These are phyloP conservation scores for Quillaja saponaria DNA, from an alignment of 306 rosid genomes.

Conservation along the genomic window DNA sequence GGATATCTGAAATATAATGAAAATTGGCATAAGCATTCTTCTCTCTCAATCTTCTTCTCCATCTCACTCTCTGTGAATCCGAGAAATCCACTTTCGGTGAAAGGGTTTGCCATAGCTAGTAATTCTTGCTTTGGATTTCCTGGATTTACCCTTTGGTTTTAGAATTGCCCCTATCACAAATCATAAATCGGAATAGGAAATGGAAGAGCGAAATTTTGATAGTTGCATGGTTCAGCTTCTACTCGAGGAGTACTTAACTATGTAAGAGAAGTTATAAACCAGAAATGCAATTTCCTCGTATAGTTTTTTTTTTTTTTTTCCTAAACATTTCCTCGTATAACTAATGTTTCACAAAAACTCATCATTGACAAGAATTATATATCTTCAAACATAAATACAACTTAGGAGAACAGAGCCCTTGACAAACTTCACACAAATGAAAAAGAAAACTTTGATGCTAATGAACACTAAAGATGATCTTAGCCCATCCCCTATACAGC, in stretches of 20 bases:
- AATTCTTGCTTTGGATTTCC: too few species aligned
- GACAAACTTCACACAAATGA: conserved; percentile 20
- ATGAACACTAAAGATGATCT: conserved; percentile 11
- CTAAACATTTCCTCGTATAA: too few species aligned
- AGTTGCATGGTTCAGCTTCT: not conserved
- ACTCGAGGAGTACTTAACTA: not conserved
- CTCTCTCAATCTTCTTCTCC: too few species aligned
- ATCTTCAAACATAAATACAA: conserved; percentile 1
- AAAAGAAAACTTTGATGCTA: conserved; percentile 24
- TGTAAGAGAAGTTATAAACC: not conserved
- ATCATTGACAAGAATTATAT: conserved; percentile 28
- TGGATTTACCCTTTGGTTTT: too few species aligned
- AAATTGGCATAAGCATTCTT: too few species aligned
- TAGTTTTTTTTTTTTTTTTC: not conserved
- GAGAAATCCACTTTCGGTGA: too few species aligned
- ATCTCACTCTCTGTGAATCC: too few species aligned
- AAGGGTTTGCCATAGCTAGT: too few species aligned
- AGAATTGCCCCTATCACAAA: too few species aligned
- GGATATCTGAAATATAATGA: too few species aligned
- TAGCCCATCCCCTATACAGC: conserved; percentile 18
- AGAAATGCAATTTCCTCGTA: conserved; percentile 22
- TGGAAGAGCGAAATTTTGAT: too few species aligned
- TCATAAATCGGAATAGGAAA: too few species aligned
- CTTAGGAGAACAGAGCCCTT: conserved; percentile 3
- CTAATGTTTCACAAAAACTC: conserved; percentile 29